Conservation (phyloP, 768 basidiomycete species). For the Suillus paluster region DNA sequence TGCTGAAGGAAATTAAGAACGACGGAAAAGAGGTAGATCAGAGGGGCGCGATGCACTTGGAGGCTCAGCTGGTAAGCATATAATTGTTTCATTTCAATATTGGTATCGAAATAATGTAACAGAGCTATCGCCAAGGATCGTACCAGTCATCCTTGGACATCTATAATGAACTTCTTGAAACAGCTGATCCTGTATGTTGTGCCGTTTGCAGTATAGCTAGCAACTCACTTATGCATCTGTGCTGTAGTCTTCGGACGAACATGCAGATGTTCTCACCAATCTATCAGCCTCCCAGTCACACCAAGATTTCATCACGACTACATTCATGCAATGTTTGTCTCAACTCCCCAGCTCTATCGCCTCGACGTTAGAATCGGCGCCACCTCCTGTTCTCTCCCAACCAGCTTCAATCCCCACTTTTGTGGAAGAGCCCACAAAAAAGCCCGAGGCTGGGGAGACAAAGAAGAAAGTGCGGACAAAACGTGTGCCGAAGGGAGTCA, state of each 20-base stretch:
- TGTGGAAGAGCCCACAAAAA: slow-evolving; percentile 35
- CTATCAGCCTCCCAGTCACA: slow-evolving; percentile 81
- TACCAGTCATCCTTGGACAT: slow-evolving; percentile 77
- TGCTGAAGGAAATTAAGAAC: slow-evolving; percentile 54
- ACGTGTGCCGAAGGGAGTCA: slow-evolving; percentile 75
- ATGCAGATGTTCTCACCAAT: slow-evolving; percentile 86
- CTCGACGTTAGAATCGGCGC: slow-evolving; percentile 60
- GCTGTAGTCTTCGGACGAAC: slow-evolving; percentile 79
- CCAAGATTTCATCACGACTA: slow-evolving; percentile 80
- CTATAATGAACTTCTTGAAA: slow-evolving; percentile 82
- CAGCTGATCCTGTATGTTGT: slow-evolving; percentile 70
- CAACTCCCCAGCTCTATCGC: slow-evolving; percentile 55
- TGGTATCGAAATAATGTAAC: slow-evolving; percentile 20
- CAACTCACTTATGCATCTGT: slow-evolving; percentile 5
- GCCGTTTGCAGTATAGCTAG: not conserved
- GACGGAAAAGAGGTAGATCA: slow-evolving; percentile 43
- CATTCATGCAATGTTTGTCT: slow-evolving; percentile 68
- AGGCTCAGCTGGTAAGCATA: slow-evolving; percentile 80
- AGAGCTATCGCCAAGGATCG: slow-evolving; percentile 80
- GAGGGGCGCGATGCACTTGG: slow-evolving; percentile 75
- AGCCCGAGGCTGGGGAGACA: slow-evolving; percentile 41
- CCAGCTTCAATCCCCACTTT: slow-evolving; percentile 31
- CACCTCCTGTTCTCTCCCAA: slow-evolving; percentile 54
- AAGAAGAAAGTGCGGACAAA: slow-evolving; percentile 59
- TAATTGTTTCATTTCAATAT: slow-evolving; percentile 22